Evolutionary conservation across 352 stramenopile species (phyloP).

Genomic region (Globisporangium uncinulatum): DNA sequence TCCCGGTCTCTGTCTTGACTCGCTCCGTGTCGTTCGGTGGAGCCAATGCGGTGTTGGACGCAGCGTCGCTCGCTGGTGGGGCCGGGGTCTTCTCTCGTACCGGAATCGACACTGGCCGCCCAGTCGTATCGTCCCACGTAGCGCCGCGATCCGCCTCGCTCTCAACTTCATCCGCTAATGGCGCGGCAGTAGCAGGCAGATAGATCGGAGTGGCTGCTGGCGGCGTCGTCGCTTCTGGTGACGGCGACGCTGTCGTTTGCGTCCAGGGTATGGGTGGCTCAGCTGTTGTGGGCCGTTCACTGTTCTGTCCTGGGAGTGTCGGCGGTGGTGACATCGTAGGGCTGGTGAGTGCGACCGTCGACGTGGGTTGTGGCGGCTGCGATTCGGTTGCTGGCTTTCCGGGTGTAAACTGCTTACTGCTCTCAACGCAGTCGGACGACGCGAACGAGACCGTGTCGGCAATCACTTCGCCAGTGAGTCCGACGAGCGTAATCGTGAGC

Average conservation of each 20-base stretch:
- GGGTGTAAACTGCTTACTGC: slow-evolving; percentile 33
- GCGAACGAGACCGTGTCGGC: slow-evolving; percentile 52
- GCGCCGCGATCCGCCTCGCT: not conserved
- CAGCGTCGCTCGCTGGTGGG: not conserved
- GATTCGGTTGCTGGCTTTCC: slow-evolving; percentile 1
- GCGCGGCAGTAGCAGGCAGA: not conserved
- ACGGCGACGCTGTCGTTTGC: not conserved
- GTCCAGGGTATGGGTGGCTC: not conserved
- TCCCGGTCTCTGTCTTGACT: slow-evolving; percentile 10
- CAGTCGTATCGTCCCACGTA: not conserved
- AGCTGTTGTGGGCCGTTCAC: not conserved
- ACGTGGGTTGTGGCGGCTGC: not conserved
- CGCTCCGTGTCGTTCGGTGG: slow-evolving; percentile 10
- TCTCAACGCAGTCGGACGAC: slow-evolving; percentile 36
- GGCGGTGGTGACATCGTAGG: slow-evolving; percentile 1
- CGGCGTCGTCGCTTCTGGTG: not conserved
- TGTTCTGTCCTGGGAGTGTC: not conserved
- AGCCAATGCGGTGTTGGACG: not conserved
- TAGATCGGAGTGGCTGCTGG: not conserved
- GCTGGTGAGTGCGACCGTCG: not conserved
- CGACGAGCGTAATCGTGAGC: slow-evolving; percentile 36
- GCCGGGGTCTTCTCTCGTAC: not conserved
- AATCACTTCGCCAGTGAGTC: slow-evolving; percentile 46
- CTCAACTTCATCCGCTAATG: not conserved
- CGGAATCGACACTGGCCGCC: not conserved